Conservation (phyloP, 225 moss, liverwort and hornwort species). For the Antitrichia curtipendula region DNA sequence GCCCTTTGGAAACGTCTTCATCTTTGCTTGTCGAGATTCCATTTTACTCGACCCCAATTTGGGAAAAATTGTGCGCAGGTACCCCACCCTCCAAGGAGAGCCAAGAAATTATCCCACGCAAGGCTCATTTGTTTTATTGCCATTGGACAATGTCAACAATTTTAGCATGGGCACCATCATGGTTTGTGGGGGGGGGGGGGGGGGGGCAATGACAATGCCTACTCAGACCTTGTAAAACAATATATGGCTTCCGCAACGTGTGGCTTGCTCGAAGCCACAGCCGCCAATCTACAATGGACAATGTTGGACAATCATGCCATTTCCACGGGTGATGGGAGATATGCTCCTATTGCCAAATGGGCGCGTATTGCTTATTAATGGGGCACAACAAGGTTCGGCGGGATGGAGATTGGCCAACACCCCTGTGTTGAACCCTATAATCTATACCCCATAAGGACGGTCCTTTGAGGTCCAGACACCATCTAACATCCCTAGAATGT, state of each 20-base stretch:
- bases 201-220: constrained; percentile 21
- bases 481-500: constrained; percentile 12
- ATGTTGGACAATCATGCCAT: constrained; percentile 24
- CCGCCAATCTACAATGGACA: constrained; percentile 6
- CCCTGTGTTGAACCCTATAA: background rate
- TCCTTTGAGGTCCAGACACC: constrained; percentile 6
- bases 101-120: constrained; percentile 12
- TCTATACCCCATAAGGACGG: background rate
- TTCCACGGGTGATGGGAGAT: constrained; percentile 19
- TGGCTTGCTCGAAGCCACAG: constrained; percentile 4
- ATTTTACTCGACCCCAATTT: constrained; percentile 6
- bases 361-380: constrained; percentile 9
- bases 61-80: background rate
- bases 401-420: constrained; percentile 16
- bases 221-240: background rate
- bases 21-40: constrained; percentile 22
- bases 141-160: background rate
- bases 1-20: constrained; percentile 14
- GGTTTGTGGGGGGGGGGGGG: constrained; percentile 26
- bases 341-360: constrained; percentile 18
- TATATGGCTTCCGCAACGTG: constrained; percentile 8
- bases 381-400: constrained; percentile 3
- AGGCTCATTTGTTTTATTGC: constrained; percentile 19
- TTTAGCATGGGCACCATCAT: constrained; percentile 8
- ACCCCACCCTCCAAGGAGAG: constrained; percentile 13